phyloP scores from a whole-genome alignment of 768 basidiomycete species.

The Russula ochroleuca region DNA sequence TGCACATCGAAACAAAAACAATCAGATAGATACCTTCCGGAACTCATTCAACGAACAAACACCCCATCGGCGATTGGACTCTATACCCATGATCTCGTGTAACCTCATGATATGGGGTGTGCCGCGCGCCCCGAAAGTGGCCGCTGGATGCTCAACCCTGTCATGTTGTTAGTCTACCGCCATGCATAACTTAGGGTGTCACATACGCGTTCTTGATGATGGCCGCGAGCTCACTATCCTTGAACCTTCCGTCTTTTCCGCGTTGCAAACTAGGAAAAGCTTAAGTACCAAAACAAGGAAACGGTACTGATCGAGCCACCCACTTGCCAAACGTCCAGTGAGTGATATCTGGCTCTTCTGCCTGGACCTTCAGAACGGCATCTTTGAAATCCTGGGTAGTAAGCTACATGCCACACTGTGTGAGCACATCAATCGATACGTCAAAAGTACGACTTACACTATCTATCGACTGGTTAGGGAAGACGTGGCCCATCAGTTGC shows the following conservation, averaged over 20 bases:
- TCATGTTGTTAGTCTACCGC: slow-evolving; percentile 2
- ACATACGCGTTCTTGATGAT: slow-evolving; percentile 65
- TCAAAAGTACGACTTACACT: slow-evolving; percentile 25
- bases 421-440: neutral
- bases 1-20: neutral
- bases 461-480: slow-evolving; percentile 50
- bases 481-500: slow-evolving; percentile 46
- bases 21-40: slow-evolving; percentile 46
- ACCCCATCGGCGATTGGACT: slow-evolving; percentile 71
- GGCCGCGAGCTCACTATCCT: slow-evolving; percentile 64
- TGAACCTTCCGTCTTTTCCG: slow-evolving; percentile 56
- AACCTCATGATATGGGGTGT: slow-evolving; percentile 68
- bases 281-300: neutral
- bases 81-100: slow-evolving; percentile 83
- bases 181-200: neutral
- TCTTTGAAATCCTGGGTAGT: slow-evolving; percentile 49
- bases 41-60: slow-evolving; percentile 84
- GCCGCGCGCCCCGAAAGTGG: slow-evolving; percentile 68
- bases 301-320: slow-evolving; percentile 26
- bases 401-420: slow-evolving; percentile 31
- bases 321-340: slow-evolving; percentile 69
- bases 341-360: slow-evolving; percentile 42
- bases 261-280: slow-evolving; percentile 49
- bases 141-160: slow-evolving; percentile 70
- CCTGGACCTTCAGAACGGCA: slow-evolving; percentile 40